Conservation (phyloP, 2,329 filamentous ascomycete species). For the Thelonectria discophora region DNA sequence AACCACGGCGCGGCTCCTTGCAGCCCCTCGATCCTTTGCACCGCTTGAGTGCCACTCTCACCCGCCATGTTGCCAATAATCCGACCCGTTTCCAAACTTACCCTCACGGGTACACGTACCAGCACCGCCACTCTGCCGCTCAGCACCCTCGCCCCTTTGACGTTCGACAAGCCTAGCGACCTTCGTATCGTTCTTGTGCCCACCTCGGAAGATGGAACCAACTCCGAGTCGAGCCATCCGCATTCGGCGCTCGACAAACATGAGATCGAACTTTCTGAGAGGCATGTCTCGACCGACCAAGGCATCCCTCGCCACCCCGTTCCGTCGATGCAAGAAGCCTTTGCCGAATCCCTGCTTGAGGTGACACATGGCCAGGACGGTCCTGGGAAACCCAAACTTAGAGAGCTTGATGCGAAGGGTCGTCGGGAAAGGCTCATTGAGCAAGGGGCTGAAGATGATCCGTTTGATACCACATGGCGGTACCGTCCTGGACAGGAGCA, state of each 20-base stretch:
- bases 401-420: constrained; percentile 64
- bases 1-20: constrained; percentile 26
- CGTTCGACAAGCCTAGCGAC: constrained; percentile 40
- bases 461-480: constrained; percentile 79
- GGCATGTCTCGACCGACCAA: constrained; percentile 32
- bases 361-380: constrained; percentile 61
- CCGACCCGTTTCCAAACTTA: constrained; percentile 38
- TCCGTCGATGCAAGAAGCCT: constrained; percentile 79
- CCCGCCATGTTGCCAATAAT: constrained; percentile 37
- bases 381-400: constrained; percentile 60
- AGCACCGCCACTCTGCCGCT: constrained; percentile 44
- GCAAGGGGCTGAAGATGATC: constrained; percentile 71
- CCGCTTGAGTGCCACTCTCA: constrained; percentile 16
- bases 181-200: constrained; percentile 45
- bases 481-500: constrained; percentile 78
- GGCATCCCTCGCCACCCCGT: constrained; percentile 69
- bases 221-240: constrained; percentile 20
- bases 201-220: constrained; percentile 31
- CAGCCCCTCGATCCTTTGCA: constrained; percentile 24
- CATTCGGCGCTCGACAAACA: constrained; percentile 29
- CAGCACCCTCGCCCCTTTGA: constrained; percentile 43
- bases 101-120: constrained; percentile 34
- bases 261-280: constrained; percentile 21
- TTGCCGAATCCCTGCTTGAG: constrained; percentile 83
- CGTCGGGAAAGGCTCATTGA: constrained; percentile 75